phyloP scores from a whole-genome alignment of 1,284 basidiomycete species.

The Ustilago hordei region DNA sequence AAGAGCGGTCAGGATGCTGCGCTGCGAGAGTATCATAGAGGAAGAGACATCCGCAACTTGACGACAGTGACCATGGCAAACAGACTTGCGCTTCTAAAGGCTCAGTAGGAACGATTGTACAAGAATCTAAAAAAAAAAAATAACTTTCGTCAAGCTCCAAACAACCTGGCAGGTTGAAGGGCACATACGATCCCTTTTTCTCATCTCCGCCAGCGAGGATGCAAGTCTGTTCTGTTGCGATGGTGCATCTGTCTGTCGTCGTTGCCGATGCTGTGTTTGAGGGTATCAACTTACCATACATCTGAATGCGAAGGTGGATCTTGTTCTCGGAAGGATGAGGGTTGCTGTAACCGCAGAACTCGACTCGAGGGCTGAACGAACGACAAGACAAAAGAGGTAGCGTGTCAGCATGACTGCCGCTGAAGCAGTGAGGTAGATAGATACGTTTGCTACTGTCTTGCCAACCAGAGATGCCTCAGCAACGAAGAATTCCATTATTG shows the following conservation, averaged over 20 bases:
- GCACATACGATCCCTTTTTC: conserved; percentile 55
- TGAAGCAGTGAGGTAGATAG: background rate
- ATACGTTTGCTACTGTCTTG: conserved; percentile 5
- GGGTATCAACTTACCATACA: conserved; percentile 85
- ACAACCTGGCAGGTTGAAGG: conserved; percentile 46
- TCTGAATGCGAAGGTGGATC: conserved; percentile 95
- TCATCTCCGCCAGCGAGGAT: conserved; percentile 42
- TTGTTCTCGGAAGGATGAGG: conserved; percentile 97
- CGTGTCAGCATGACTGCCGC: conserved; percentile 14
- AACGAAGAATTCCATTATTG: conserved; percentile 70
- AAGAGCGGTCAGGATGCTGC: conserved; percentile 4
- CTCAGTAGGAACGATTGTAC: conserved; percentile 70
- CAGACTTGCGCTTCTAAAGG: conserved; percentile 23
- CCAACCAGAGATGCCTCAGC: conserved; percentile 58
- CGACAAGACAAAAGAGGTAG: background rate
- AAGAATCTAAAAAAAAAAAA: conserved; percentile 52
- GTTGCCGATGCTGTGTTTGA: background rate
- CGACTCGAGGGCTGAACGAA: conserved; percentile 85
- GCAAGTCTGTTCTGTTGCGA: conserved; percentile 6
- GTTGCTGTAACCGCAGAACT: conserved; percentile 96
- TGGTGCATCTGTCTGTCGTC: background rate
- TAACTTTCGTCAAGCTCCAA: conserved; percentile 52
- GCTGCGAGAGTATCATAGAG: too few species aligned
- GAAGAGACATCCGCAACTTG: background rate
- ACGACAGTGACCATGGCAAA: conserved; percentile 21